Base-by-base conservation (phyloP, 1,284 basidiomycete genomes). In the Volvariella volvacea region DNA sequence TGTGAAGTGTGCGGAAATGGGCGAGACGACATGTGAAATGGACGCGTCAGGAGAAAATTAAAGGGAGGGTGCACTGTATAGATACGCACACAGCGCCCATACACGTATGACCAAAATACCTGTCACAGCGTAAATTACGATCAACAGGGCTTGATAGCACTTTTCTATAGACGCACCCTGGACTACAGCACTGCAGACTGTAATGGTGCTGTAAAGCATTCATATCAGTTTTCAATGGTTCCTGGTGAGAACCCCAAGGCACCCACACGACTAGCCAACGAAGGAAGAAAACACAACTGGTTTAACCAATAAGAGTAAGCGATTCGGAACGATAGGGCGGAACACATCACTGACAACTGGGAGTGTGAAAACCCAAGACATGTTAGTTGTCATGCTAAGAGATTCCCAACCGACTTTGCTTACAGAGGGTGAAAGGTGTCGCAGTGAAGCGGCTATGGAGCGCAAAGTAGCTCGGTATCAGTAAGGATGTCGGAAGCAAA, bases 201-300 rank as follows among this genome's bases (percentile, higher is more conserved):
- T 55, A 2, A 48, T 31, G 15, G 47, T 47, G 1, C 48, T 53
- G 22, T 14, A 30, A 6, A 28, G 25, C 6, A 6, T 28, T 28
- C 6, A 28, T 12, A 12, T 28, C 25, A 28, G 12, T 28, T 28
- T 28, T 28, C 25, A 12, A 28, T 6, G 25, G 25, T 6, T 6
- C 25, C 40, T 30, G 19, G 19, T 41, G 40, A 41, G 25, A 41
- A 41, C 14, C 16, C n/a, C 28, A 19, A 25, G 8, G 4, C 4
- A 48, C 56, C 2, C 44, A 58, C 57, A 59, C 47, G 16, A 52
- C 47, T 4, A 58, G 52, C 57, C 56, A 59, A 19, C 57, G 53
- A 28, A 59, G 52, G 39, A 52, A 59, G 42, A 59, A 60, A 31
- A 52, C 46, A 39, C 58, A 60, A 38, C 56, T 58, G 41, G 41